A percentile compares a stretch with the other conserved stretches of the same genome.
Evolutionary conservation across 2,329 filamentous ascomycete genomes (phyloP).

Genomic region (Lizonia empirigonia): DNA sequence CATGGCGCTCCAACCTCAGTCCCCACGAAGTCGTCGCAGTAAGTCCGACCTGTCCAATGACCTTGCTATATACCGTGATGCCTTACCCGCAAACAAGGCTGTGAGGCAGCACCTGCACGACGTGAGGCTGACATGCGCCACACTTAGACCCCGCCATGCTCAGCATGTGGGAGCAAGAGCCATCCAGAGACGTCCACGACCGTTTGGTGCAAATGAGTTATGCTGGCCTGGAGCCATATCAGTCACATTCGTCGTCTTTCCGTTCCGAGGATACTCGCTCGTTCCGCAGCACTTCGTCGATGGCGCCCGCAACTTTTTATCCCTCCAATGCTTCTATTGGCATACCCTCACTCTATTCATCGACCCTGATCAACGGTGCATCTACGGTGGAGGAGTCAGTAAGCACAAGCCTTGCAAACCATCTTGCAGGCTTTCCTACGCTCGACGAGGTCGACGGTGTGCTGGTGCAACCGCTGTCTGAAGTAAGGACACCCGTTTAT

Average conservation of each 20-base stretch:
- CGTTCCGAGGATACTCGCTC: no score
- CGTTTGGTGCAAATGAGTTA: not conserved
- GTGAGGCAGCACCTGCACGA: slow-evolving; percentile 4
- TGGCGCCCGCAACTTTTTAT: no score
- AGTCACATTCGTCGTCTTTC: not conserved
- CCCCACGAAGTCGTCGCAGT: not conserved
- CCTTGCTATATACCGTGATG: not conserved
- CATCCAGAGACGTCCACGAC: not conserved
- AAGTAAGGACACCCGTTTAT: slow-evolving; percentile 22
- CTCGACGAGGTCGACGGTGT: slow-evolving; percentile 40
- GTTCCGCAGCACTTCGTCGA: not conserved
- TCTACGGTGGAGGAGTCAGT: slow-evolving; percentile 40
- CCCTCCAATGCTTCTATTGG: no score
- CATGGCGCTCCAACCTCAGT: not conserved
- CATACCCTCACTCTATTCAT: slow-evolving; percentile 20
- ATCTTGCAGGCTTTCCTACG: slow-evolving; percentile 27
- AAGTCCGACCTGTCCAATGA: not conserved
- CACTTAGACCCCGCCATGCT: not conserved
- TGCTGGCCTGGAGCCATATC: not conserved
- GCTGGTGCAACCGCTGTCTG: slow-evolving; percentile 23
- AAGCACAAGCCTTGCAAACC: slow-evolving; percentile 32
- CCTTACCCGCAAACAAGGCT: not conserved
- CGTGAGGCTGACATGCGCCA: slow-evolving; percentile 7
- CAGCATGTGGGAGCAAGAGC: not conserved
- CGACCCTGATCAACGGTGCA: no score